Evolutionary conservation across 164 flowering plant species (phyloP), one percentile per base, ranked within the genome.

Genomic region (Protea cynaroides): DNA sequence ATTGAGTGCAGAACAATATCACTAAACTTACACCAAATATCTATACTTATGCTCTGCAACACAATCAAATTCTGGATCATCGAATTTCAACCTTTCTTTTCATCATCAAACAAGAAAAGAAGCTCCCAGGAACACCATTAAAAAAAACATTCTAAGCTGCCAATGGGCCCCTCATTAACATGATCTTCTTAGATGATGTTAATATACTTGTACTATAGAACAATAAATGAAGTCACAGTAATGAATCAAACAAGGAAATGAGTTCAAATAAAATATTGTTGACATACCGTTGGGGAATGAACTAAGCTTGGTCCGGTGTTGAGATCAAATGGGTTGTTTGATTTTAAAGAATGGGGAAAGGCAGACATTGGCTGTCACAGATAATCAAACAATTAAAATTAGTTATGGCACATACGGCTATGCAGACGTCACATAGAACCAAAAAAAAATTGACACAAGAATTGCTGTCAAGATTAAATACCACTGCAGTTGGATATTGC

Each of bases 281-380:
- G 11, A 37, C 83, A 34, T 84, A 92, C 97, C 65, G 69, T 57
- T 61, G 82, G 75, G 56, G 83, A 79, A 64, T 76, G 92, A 69
- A 52, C 79, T 25, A 75, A 66, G 60, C 79, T 59, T 59, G 82
- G 70, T 68, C 82, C 92, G 74, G 53, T 73, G 63, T 51, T 72
- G 49, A 85, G 55, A 80, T 91, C 97, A 70, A 94, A 94, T 34
- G 99, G 99, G 63, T 94, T 94, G 55, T 83, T 44, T n/a, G 96
- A 82, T 70, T 70, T 86, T 56, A 84, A 61, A 58, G 75, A 36
- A 68, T 78, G 87, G 19, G 75, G 72, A 70, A 69, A 75, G 49
- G 74, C 63, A 36, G 75, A 81, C 76, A 80, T 69, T 23, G 77
- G 74, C 89, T 84, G 88, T 40, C 69, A 72, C 43, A 65, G 24